Percentiles rank a stretch among this genome's conserved stretches.
These are phyloP conservation scores for Pascua guehoae DNA, from an alignment of 1,284 basidiomycete species.

Conservation along the genomic window DNA sequence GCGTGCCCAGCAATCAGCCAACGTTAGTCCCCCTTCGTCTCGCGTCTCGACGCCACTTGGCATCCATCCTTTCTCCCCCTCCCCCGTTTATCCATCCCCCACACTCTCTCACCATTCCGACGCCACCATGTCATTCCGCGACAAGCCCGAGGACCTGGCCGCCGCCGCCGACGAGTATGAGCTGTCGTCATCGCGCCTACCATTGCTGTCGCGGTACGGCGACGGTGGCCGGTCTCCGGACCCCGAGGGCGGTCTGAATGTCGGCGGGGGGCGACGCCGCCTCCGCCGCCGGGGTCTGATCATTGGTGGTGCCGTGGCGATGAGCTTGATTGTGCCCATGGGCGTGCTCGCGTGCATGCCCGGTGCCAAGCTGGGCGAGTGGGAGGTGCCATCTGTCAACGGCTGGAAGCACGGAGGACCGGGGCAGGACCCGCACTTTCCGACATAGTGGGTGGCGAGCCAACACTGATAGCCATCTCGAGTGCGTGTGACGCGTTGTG, in stretches of 20 bases:
- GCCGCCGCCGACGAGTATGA: conserved; percentile 33
- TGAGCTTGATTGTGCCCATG: conserved; percentile 30
- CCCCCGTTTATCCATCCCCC: too few species aligned
- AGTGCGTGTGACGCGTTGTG: neutral
- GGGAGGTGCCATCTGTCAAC: conserved; percentile 19
- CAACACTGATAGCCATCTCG: neutral
- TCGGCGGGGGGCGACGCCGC: neutral
- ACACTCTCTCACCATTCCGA: too few species aligned
- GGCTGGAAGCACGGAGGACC: conserved; percentile 18
- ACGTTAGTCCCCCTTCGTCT: too few species aligned
- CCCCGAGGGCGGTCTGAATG: too few species aligned
- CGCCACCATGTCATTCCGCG: conserved; percentile 9
- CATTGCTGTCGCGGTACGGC: conserved; percentile 36
- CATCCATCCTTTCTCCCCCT: too few species aligned
- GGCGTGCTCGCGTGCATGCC: conserved; percentile 32
- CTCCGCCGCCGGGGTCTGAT: conserved; percentile 13
- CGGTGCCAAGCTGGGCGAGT: conserved; percentile 31
- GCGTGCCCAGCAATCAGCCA: too few species aligned
- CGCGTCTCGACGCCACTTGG: too few species aligned
- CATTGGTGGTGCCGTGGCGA: conserved; percentile 25
- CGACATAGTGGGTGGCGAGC: conserved; percentile 37
- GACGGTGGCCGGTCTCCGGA: neutral
- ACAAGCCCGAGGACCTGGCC: conserved; percentile 15
- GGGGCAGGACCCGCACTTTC: conserved; percentile 41
- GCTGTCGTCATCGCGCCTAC: conserved; percentile 23